phyloP scores from a whole-genome alignment of 2,329 filamentous ascomycete genomes.

The Emydomyces testavorans region DNA sequence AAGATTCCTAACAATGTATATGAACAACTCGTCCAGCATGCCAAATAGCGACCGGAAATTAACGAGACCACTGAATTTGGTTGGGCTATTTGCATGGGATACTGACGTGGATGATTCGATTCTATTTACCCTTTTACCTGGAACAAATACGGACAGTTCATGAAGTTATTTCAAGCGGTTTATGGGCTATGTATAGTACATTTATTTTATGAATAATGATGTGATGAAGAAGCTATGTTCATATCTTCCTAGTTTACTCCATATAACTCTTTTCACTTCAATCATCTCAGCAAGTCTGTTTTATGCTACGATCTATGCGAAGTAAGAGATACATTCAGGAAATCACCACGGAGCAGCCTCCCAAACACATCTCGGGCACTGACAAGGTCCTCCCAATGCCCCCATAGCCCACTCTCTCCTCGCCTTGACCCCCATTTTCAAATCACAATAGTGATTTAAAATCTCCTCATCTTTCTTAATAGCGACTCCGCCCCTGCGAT shows the following conservation, averaged over 20 bases:
- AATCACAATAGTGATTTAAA: slow-evolving; percentile 87
- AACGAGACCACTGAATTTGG: not conserved
- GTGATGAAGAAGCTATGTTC: slow-evolving; percentile 1
- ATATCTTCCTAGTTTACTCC: not conserved
- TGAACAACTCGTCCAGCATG: slow-evolving; percentile 77
- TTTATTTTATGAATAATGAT: slow-evolving; percentile 9
- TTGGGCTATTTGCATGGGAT: too few relatives aligned
- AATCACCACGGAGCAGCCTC: slow-evolving; percentile 40
- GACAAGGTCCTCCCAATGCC: slow-evolving; percentile 77
- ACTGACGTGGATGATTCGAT: not conserved
- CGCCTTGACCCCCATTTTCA: slow-evolving; percentile 63
- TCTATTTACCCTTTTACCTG: too few relatives aligned
- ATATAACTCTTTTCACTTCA: not conserved
- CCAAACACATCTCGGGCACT: slow-evolving; percentile 68
- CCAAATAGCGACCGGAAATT: slow-evolving; percentile 35
- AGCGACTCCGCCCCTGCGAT: slow-evolving; percentile 39
- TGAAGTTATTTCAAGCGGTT: not conserved
- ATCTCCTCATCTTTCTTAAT: slow-evolving; percentile 74
- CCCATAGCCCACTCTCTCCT: slow-evolving; percentile 81
- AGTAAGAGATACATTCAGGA: not conserved
- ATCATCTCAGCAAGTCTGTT: not conserved
- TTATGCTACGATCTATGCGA: not conserved
- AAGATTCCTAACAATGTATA: slow-evolving; percentile 89
- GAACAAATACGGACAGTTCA: too few relatives aligned
- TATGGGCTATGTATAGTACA: slow-evolving; percentile 4